Conservation (phyloP, 768 basidiomycete genomes). For the Tylopilus cervinicoccineus region DNA sequence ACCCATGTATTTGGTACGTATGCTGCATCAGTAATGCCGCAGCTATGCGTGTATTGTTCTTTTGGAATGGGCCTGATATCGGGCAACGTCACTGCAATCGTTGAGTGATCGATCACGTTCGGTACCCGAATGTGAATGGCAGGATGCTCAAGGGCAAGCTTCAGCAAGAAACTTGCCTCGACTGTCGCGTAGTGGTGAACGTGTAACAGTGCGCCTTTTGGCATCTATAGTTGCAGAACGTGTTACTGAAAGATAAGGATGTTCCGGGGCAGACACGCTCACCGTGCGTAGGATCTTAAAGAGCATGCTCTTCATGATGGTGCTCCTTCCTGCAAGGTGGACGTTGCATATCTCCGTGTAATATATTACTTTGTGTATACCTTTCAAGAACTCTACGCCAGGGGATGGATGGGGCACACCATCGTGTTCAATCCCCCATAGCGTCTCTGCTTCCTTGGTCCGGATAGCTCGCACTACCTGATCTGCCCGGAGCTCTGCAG, state of each 20-base stretch:
- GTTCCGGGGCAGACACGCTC: background rate
- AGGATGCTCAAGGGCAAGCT: conserved; percentile 36
- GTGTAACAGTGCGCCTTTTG: conserved; percentile 45
- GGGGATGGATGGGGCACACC: background rate
- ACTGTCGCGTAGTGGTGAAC: conserved; percentile 43
- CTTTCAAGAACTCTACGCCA: background rate
- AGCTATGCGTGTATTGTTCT: conserved; percentile 14
- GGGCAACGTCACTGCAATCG: conserved; percentile 28
- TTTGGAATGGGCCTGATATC: conserved; percentile 34
- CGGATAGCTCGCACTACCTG: background rate
- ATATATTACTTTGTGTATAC: background rate
- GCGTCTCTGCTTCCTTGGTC: background rate
- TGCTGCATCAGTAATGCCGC: conserved; percentile 25
- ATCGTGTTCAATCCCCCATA: background rate
- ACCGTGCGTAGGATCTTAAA: conserved; percentile 39
- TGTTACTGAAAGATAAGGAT: background rate
- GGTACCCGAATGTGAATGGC: conserved; percentile 36
- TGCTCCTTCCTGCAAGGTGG: background rate
- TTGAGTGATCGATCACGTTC: conserved; percentile 19
- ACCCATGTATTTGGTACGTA: conserved; percentile 36
- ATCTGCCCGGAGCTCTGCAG: conserved; percentile 33
- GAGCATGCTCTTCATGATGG: conserved; percentile 29
- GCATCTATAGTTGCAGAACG: conserved; percentile 33
- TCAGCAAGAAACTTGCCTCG: conserved; percentile 32
- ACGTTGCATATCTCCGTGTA: background rate